Base-by-base conservation (phyloP, 169 alveolate genomes). In the Eimeria necatrix region DNA sequence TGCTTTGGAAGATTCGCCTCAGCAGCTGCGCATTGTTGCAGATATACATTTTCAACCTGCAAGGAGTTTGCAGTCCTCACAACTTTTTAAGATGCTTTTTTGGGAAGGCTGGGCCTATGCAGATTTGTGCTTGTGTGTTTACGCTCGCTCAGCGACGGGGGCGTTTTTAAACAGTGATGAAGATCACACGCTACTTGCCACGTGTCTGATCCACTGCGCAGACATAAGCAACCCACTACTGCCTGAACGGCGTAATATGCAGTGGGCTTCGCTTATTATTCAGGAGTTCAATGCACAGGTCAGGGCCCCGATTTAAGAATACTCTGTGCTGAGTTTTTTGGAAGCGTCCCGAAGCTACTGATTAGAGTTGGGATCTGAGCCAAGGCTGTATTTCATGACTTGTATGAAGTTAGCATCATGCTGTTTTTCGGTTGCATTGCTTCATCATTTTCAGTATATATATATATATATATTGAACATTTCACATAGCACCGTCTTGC, bases 221-320 rank as follows among this genome's bases (percentile, higher is more conserved):
- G 96, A 94, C 61, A 94, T 94, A 26, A 76, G 96, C 86, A 94
- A 94, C 74, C 96, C 96, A 12, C 73, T 94, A 49, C 83, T 85
- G 80, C 83, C 84, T 14, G 94, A 71, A 8, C 81, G 96, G 26
- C 71, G 94, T 22, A 94, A 94, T 68, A 70, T 94, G 59, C 94
- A 94, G 94, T 94, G 96, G 96, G 96, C 96, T 16, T 94, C 96
- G 8, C 76, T 94, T 14, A 76, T 94, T 14, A 85, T 91, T 26
- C 96, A 94, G 86, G 96, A 94, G 85, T 94, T 94, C 88, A 94
- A 94, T 52, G 94, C 94, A 4, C 96, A 94, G 89, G 95, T 85
- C 49, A 85, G 92, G 8, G 8, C 20, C 51, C 1, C 24, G 51
- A 12, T 22, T n/a, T 32, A 32, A 32, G 41, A 32, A 2, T 32